Conservation (phyloP, 768 basidiomycete genomes). For the Thelephora ganbajun region DNA sequence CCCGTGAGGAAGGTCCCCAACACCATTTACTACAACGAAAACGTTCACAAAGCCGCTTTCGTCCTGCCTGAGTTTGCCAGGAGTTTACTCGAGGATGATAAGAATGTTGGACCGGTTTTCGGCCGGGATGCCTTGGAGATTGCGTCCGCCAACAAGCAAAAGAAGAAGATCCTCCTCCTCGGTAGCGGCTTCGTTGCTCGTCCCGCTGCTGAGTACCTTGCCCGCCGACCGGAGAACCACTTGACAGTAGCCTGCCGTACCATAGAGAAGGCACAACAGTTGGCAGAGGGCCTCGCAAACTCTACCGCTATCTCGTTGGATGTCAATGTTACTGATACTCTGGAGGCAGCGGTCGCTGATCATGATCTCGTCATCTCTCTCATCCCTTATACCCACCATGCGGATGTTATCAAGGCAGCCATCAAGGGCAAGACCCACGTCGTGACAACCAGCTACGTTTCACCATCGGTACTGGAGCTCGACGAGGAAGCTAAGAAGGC, state of each 20-base stretch:
- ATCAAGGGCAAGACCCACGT: constrained; percentile 83
- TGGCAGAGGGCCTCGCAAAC: constrained; percentile 54
- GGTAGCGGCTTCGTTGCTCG: constrained; percentile 93
- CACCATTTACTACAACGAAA: constrained; percentile 76
- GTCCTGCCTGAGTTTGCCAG: constrained; percentile 88
- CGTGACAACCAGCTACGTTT: constrained; percentile 93
- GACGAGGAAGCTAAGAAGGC: constrained; percentile 72
- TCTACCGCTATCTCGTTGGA: constrained; percentile 73
- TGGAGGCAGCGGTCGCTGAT: constrained; percentile 69
- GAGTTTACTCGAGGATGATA: constrained; percentile 56
- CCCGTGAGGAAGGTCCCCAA: constrained; percentile 58
- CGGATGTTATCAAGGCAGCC: constrained; percentile 80
- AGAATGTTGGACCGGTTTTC: constrained; percentile 60
- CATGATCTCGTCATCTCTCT: constrained; percentile 93
- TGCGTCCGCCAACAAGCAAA: constrained; percentile 29
- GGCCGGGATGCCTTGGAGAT: constrained; percentile 43
- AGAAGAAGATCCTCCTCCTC: constrained; percentile 72
- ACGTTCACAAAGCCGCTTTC: constrained; percentile 74
- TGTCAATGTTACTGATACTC: constrained; percentile 47
- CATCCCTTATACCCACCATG: constrained; percentile 91
- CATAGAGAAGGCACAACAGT: constrained; percentile 54
- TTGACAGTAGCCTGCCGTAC: constrained; percentile 89
- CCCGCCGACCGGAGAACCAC: constrained; percentile 63
- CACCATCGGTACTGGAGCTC: constrained; percentile 78
- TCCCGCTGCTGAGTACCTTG: constrained; percentile 92